Conservation (phyloP, 306 rosid genomes). For the apple (Malus domestica) region ASM211411v1 NC_041790.1:31234001-31234500, state of each 20-base stretch:
- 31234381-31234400: constrained; percentile 66
- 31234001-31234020: neutral
- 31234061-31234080: too few species aligned
- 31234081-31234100: too few species aligned
- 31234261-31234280: too few species aligned
- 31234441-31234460: constrained; percentile 45
- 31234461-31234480: constrained; percentile 61
- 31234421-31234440: constrained; percentile 59
- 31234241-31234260: too few species aligned
- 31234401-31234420: constrained; percentile 56
- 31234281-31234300: neutral
- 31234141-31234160: too few species aligned
- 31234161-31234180: too few species aligned
- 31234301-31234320: constrained; percentile 32
- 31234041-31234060: too few species aligned
- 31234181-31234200: too few species aligned
- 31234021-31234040: too few species aligned
- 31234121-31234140: too few species aligned
- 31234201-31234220: neutral
- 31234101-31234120: too few species aligned
- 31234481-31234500: constrained; percentile 82
- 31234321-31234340: constrained; percentile 80
- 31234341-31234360: constrained; percentile 54
- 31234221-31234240: too few species aligned
- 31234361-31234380: constrained; percentile 57